Evolutionary conservation across 1,284 basidiomycete species (phyloP), one percentile per base, ranked within the genome.

Genomic region (Microbotryomycetes sp.): DNA sequence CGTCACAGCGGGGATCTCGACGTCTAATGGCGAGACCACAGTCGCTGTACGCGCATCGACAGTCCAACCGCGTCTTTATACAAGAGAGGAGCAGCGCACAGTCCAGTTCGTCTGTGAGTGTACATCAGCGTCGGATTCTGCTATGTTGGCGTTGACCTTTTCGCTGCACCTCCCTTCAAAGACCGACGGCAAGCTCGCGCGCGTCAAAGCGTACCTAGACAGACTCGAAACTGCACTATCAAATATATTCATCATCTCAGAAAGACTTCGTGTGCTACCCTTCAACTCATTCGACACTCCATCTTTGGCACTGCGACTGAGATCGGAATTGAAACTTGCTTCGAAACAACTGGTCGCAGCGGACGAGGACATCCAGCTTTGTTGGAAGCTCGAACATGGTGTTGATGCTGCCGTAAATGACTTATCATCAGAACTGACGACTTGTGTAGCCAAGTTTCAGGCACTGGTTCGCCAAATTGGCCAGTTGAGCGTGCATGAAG

Each of bases 221-320:
- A 15, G 26, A 6, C n/a, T n/a, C n/a, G n/a, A n/a, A n/a, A n/a
- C n/a, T n/a, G n/a, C n/a, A n/a, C n/a, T n/a, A n/a, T n/a, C n/a
- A n/a, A n/a, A n/a, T n/a, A 42, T 57, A 22, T 54, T 54, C 32
- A 50, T 60, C 23, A 50, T 56, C 14, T 54, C 60, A 6, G 42
- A 29, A 2, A 53, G 60, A 2, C 57, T 65, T 15, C 5, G 28
- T 26, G 60, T 23, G 6, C 49, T 65, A 3, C 60, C 58, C 32
- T 60, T 54, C 1, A 65, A 65, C 49, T 30, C 49, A n/a, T 29
- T 65, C 48, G 46, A 56, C 7, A 59, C 57, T 1, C 64, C 64
- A 5, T 52, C 50, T 2, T 58, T 65, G 49, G 64, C 64, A 15
- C 54, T 59, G 51, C 54, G 59, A 19, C 47, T 65, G 22, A 59